Evolutionary conservation across 176 grass and related monocot genomes (phyloP).

Genomic region (Dactylis glomerata): DNA sequence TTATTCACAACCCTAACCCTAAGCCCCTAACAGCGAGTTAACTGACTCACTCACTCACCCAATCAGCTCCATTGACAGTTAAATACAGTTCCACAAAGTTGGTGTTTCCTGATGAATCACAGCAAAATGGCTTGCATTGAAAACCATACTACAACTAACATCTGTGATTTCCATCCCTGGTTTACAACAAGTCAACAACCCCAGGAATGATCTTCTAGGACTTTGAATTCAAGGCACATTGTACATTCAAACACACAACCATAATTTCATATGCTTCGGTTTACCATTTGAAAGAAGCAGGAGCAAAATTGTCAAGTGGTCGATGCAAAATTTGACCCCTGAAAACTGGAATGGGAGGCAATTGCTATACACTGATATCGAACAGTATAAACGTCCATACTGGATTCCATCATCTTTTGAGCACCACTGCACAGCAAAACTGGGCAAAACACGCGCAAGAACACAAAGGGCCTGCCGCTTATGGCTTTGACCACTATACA

Average conservation of each 20-base stretch:
- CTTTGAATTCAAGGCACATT: background rate
- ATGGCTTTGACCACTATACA: slow-evolving; percentile 60
- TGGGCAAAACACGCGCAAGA: slow-evolving; percentile 32
- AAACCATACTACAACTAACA: background rate
- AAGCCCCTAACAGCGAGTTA: background rate
- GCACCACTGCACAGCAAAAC: slow-evolving; percentile 9
- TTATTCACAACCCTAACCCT: background rate
- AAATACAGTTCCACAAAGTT: background rate
- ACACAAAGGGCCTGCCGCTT: slow-evolving; percentile 43
- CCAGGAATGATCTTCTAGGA: background rate
- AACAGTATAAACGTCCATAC: slow-evolving; percentile 26
- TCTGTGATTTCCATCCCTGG: background rate
- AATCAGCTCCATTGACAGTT: background rate
- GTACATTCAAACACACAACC: background rate
- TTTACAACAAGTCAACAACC: background rate
- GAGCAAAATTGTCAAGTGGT: background rate
- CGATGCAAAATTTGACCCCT: background rate
- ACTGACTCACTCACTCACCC: background rate
- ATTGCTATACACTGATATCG: background rate
- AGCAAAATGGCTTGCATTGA: background rate
- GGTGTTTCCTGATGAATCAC: background rate
- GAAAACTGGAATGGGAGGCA: background rate
- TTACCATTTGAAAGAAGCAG: background rate
- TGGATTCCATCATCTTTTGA: background rate
- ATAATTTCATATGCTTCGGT: background rate